Percentiles rank a stretch among this genome's conserved stretches.
These are phyloP conservation scores for Bimuria novae-zelandiae DNA, from an alignment of 2,329 filamentous ascomycete genomes.

Conservation along the genomic window DNA sequence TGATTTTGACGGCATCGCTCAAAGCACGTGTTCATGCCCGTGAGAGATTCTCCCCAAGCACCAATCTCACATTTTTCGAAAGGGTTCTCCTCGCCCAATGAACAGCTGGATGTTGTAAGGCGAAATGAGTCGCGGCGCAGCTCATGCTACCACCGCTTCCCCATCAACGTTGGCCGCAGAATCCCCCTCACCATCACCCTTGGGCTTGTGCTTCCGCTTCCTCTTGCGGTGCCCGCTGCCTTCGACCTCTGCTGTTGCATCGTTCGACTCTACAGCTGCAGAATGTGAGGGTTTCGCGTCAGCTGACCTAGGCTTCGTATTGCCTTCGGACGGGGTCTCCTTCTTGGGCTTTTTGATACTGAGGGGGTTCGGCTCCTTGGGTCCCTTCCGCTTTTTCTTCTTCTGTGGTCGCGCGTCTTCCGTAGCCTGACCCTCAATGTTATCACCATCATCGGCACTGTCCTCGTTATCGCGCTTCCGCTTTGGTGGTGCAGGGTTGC, in stretches of 20 bases:
- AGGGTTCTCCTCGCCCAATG: not conserved
- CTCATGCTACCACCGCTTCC: conserved; percentile 29
- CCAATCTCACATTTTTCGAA: no score
- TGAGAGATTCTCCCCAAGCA: no score
- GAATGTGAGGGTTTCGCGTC: conserved; percentile 12
- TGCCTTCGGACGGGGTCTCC: conserved; percentile 7
- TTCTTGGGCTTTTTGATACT: conserved; percentile 72
- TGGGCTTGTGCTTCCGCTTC: conserved; percentile 47
- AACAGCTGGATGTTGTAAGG: not conserved
- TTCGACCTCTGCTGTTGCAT: conserved; percentile 21
- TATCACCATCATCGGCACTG: conserved; percentile 39
- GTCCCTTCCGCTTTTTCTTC: conserved; percentile 61
- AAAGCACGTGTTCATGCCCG: no score
- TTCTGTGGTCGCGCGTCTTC: conserved; percentile 42
- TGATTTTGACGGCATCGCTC: no score
- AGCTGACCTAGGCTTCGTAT: conserved; percentile 22
- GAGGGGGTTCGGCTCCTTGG: conserved; percentile 72
- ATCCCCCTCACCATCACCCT: conserved; percentile 32
- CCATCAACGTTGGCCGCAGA: conserved; percentile 16
- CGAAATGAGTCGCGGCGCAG: not conserved
- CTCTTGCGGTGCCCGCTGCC: conserved; percentile 41
- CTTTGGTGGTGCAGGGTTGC: conserved; percentile 37
- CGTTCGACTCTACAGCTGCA: conserved; percentile 15
- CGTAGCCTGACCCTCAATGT: conserved; percentile 25
- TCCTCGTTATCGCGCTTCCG: conserved; percentile 55